These are phyloP conservation scores for Kwoniella sp. DNA, from an alignment of 768 basidiomycete species.

Conservation along the genomic window DNA sequence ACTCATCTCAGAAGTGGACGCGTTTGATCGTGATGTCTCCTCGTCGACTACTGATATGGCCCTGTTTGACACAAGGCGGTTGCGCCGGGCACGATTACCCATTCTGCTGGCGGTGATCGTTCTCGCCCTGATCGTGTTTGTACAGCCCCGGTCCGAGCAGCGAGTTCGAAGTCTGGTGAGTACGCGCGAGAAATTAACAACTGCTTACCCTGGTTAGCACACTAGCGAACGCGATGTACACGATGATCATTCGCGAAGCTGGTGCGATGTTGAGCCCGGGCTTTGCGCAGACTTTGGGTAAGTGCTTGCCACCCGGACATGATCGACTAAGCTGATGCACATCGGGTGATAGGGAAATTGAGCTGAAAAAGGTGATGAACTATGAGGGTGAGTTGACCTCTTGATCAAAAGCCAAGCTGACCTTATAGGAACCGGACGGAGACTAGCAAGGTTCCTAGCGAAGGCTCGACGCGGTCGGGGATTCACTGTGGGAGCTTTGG, in stretches of 20 bases:
- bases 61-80: not conserved
- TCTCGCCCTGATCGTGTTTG: not conserved
- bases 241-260: not conserved
- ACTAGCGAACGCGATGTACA: too few species aligned
- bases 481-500: slow-evolving; percentile 6
- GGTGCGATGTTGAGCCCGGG: not conserved
- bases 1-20: too few species aligned
- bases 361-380: not conserved
- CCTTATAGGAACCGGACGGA: not conserved
- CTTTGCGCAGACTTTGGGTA: not conserved
- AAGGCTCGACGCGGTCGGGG: slow-evolving; percentile 2
- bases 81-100: not conserved
- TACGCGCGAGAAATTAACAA: too few species aligned
- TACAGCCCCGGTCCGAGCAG: not conserved
- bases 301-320: too few species aligned
- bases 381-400: not conserved
- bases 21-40: too few species aligned
- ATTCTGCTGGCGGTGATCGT: not conserved
- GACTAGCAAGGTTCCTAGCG: slow-evolving; percentile 4
- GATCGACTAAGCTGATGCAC: too few species aligned
- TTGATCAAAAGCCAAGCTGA: not conserved
- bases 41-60: not conserved
- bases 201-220: too few species aligned
- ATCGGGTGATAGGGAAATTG: not conserved
- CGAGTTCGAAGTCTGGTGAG: not conserved